Evolutionary conservation across 140 eudicot species (phyloP).

Genomic region (Erigeron philadelphicus): DNA sequence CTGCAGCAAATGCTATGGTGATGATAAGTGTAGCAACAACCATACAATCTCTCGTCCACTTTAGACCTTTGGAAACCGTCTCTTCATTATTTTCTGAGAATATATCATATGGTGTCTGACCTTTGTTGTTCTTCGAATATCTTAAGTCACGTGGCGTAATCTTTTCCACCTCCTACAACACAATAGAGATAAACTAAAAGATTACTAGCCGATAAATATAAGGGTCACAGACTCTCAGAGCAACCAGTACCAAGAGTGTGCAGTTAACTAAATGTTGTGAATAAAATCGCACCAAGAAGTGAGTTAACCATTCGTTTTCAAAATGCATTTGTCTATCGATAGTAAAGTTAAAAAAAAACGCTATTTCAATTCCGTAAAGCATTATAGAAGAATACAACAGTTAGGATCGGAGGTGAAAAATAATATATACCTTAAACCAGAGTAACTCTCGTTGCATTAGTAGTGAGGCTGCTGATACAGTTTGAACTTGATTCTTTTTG

Average conservation of each 20-base stretch:
- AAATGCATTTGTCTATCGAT: too few relatives aligned
- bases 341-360: too few relatives aligned
- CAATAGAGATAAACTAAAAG: neutral
- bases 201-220: neutral
- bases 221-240: neutral
- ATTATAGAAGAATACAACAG: neutral
- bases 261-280: neutral
- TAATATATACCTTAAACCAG: constrained; percentile 38
- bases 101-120: constrained; percentile 14
- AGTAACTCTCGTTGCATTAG: constrained; percentile 45
- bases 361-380: neutral
- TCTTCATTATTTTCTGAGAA: neutral
- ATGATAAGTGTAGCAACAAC: constrained; percentile 30
- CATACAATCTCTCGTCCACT: constrained; percentile 32
- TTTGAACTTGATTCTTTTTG: constrained; percentile 10
- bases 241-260: neutral
- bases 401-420: neutral
- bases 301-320: too few relatives aligned
- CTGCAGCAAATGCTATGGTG: constrained; percentile 32
- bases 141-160: neutral
- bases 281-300: too few relatives aligned
- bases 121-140: neutral
- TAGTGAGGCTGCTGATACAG: constrained; percentile 34
- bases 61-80: neutral
- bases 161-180: constrained; percentile 6